Conservation (phyloP, 2,329 filamentous ascomycete genomes). For the Xylaria multiplex region DNA sequence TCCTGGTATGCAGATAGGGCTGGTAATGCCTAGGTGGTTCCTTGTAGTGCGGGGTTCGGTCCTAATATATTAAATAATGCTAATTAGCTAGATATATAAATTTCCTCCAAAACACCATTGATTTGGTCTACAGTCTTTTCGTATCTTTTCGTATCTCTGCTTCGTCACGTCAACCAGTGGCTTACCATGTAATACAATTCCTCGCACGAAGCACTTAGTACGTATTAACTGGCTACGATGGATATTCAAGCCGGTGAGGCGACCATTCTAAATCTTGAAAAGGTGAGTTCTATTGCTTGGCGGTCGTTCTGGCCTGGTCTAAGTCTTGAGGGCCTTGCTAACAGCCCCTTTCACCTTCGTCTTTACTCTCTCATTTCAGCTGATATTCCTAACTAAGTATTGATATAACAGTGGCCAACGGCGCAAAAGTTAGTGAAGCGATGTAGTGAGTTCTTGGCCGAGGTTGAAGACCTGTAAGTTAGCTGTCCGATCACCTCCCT, state of each 20-base stretch:
- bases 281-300: conserved; percentile 22
- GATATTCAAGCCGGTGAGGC: conserved; percentile 36
- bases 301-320: background rate
- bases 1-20: background rate
- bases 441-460: conserved; percentile 47
- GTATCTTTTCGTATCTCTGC: background rate
- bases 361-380: background rate
- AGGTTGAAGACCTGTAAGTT: conserved; percentile 49
- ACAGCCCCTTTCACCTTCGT: background rate
- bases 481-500: background rate
- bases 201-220: background rate
- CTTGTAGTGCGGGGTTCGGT: no score
- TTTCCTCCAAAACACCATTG: background rate
- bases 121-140: background rate
- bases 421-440: conserved; percentile 46
- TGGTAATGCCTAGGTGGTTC: no score
- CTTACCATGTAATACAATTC: background rate
- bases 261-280: conserved; percentile 41
- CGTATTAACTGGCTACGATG: conserved; percentile 21
- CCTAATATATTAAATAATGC: no score
- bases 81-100: background rate
- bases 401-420: conserved; percentile 40
- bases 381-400: background rate
- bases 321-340: background rate
- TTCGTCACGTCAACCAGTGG: background rate